phyloP scores from a whole-genome alignment of 495 filamentous ascomycete genomes.

The Penicillium lividum region DNA sequence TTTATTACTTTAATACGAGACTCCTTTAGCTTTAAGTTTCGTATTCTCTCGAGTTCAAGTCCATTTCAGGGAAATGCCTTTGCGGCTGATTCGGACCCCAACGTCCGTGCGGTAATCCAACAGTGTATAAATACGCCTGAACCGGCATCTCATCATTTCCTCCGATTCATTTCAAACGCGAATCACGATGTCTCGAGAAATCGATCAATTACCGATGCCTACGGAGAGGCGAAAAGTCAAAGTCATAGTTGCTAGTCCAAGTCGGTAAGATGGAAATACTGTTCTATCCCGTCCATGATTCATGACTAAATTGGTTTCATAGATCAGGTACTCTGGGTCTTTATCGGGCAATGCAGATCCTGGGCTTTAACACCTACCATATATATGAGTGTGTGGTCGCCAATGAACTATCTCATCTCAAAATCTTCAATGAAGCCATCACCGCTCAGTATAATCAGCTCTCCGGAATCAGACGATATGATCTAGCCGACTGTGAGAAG shows the following conservation, averaged over 20 bases:
- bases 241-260: slow-evolving; percentile 26
- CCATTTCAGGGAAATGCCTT: too few species aligned
- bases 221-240: slow-evolving; percentile 16
- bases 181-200: slow-evolving; percentile 16
- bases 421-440: slow-evolving; percentile 20
- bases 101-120: too few species aligned
- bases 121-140: too few species aligned
- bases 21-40: too few species aligned
- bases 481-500: slow-evolving; percentile 18
- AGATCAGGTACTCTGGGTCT: slow-evolving; percentile 29
- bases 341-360: slow-evolving; percentile 22
- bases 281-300: background rate
- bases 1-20: too few species aligned
- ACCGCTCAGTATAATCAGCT: slow-evolving; percentile 17
- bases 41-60: too few species aligned
- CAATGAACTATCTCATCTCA: slow-evolving; percentile 17
- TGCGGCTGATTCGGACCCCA: too few species aligned
- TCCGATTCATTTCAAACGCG: too few species aligned
- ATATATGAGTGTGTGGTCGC: slow-evolving; percentile 18
- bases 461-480: slow-evolving; percentile 21
- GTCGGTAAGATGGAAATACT: slow-evolving; percentile 14
- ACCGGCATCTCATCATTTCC: too few species aligned
- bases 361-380: slow-evolving; percentile 28
- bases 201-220: slow-evolving; percentile 18
- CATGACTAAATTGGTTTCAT: background rate